These are phyloP conservation scores for Biscogniauxia mediterranea DNA, from an alignment of 2,329 filamentous ascomycete genomes.

Conservation along the genomic window DNA sequence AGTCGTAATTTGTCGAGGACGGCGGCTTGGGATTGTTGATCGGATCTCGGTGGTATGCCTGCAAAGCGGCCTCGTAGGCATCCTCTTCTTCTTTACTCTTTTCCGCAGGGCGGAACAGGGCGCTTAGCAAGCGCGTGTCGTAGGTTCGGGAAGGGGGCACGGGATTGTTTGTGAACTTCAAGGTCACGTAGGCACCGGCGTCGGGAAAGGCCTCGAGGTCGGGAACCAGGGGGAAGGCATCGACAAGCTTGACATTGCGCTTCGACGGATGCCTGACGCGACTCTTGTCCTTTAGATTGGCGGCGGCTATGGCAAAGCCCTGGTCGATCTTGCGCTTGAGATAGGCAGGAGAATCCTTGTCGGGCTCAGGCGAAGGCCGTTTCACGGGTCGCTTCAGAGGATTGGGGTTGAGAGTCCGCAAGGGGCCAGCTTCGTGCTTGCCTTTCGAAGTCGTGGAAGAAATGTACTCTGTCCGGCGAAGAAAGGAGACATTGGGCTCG, in stretches of 20 bases:
- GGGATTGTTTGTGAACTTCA: slow-evolving; percentile 68
- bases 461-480: slow-evolving; percentile 95
- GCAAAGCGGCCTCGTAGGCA: slow-evolving; percentile 48
- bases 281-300: slow-evolving; percentile 52
- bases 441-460: slow-evolving; percentile 56
- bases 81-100: slow-evolving; percentile 53
- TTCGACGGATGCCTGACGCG: slow-evolving; percentile 59
- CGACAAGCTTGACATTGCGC: slow-evolving; percentile 56
- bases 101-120: slow-evolving; percentile 60
- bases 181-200: slow-evolving; percentile 65
- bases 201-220: slow-evolving; percentile 69
- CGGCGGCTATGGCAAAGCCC: slow-evolving; percentile 55
- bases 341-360: slow-evolving; percentile 61
- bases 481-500: slow-evolving; percentile 82
- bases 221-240: slow-evolving; percentile 60
- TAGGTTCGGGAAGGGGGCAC: slow-evolving; percentile 53
- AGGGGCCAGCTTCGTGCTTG: slow-evolving; percentile 50
- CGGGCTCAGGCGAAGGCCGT: slow-evolving; percentile 55
- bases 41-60: slow-evolving; percentile 57
- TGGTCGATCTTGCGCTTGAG: slow-evolving; percentile 68
- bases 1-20: slow-evolving; percentile 64
- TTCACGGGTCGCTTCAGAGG: slow-evolving; percentile 42
- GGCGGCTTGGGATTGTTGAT: slow-evolving; percentile 53
- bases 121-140: slow-evolving; percentile 60
- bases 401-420: slow-evolving; percentile 47